These are phyloP conservation scores for Globisporangium cederbergense DNA, from an alignment of 352 stramenopile species.

Conservation along the genomic window DNA sequence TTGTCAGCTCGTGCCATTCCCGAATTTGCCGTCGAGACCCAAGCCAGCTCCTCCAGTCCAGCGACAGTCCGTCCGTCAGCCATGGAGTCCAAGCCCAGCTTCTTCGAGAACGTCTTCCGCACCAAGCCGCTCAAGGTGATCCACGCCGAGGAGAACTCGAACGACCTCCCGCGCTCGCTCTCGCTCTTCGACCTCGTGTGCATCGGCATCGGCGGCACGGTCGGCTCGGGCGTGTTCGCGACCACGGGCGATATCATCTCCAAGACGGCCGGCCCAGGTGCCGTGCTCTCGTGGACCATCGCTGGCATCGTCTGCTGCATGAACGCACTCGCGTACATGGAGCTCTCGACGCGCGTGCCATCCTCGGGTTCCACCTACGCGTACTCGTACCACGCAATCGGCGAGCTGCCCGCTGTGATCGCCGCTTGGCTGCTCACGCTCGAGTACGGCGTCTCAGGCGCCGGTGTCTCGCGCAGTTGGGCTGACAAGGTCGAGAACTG, in stretches of 20 bases:
- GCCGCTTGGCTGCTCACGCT: conserved; percentile 87
- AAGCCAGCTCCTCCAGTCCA: neutral
- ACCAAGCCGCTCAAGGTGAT: conserved; percentile 80
- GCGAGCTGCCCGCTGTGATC: conserved; percentile 90
- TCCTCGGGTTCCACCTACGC: conserved; percentile 90
- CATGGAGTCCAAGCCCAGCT: conserved; percentile 29
- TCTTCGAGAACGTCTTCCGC: conserved; percentile 51
- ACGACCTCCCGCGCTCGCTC: conserved; percentile 66
- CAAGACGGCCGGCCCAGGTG: conserved; percentile 65
- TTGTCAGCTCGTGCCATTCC: conserved; percentile 11
- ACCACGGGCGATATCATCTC: conserved; percentile 80
- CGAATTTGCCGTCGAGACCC: neutral
- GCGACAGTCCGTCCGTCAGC: neutral
- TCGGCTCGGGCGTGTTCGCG: conserved; percentile 91
- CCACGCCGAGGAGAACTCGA: conserved; percentile 63
- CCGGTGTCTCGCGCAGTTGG: conserved; percentile 91
- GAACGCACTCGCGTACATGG: conserved; percentile 88
- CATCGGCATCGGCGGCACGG: conserved; percentile 90
- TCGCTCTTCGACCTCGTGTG: conserved; percentile 88
- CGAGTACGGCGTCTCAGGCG: conserved; percentile 89
- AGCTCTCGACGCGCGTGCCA: conserved; percentile 84
- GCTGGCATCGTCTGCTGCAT: conserved; percentile 76
- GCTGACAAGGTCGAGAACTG: conserved; percentile 85
- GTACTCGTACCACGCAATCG: conserved; percentile 92
- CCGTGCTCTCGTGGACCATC: conserved; percentile 80